Evolutionary conservation across 2,329 filamentous ascomycete genomes (phyloP), one percentile per base, ranked within the genome.

Genomic region (Trichoderma sp.): DNA sequence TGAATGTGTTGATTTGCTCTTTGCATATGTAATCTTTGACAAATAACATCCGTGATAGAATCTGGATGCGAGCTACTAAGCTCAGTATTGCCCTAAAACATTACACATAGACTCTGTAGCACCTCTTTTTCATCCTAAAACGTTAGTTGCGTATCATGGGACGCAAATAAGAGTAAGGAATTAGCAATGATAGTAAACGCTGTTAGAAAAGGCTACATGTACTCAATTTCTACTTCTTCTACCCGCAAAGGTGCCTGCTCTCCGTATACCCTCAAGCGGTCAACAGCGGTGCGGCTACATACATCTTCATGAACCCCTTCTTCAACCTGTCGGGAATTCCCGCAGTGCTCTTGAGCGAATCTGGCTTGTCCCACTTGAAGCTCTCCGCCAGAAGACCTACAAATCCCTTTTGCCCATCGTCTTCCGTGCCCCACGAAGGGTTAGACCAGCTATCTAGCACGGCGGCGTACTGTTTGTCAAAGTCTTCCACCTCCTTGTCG

Each of bases 51-150:
- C 13, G 34, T 39, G 36, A 17, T 2, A 43, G 39, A 9, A 43
- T 3, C 15, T 43, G n/a, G 39, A 43, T 43, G 7, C 15, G 39
- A n/a, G 39, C 15, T 43, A n/a, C 39, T 7, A 43, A n/a, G 36
- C 36, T 43, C 39, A 4, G 39, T 43, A 43, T 43, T 43, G 39
- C 15, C 39, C 6, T 8, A n/a, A 43, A 43, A n/a, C 17, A 8
- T 0, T 0, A n/a, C 15, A 43, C 7, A 4, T 0, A 43, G 39
- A 43, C 15, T 3, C 0, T 43, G 39, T 43, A 43, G 3, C 4
- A 43, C n/a, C 0, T 43, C 39, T n/a, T 7, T 43, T 1, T n/a
- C 15, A 43, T 0, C 3, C 39, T n/a, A n/a, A 17, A 7, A 43
- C 0, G 36, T 6, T 39, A 1, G 1, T 39, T 39, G 36, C 36